These are phyloP conservation scores for Xylaria telfairii DNA, from an alignment of 495 filamentous ascomycete genomes.

Conservation along the genomic window DNA sequence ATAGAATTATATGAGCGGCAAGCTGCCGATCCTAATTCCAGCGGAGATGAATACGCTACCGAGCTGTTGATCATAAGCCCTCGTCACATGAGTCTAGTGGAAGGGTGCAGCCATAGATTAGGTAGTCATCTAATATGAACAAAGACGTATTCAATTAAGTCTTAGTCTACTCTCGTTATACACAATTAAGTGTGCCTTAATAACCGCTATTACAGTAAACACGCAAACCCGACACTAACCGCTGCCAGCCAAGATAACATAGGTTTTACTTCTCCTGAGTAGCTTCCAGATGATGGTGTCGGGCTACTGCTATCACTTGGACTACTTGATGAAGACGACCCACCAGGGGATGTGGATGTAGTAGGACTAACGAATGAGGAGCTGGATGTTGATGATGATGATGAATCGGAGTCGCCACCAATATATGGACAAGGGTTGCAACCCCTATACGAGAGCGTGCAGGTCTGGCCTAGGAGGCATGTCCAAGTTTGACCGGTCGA, in stretches of 20 bases:
- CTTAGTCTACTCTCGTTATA: no score
- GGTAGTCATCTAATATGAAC: no score
- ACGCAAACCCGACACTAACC: background rate
- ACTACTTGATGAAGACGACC: background rate
- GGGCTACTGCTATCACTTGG: background rate
- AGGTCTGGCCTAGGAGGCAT: constrained; percentile 7
- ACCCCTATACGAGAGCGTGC: background rate
- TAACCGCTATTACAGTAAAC: background rate
- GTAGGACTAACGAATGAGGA: background rate
- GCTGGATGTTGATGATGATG: background rate
- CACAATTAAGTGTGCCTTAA: background rate
- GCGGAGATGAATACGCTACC: no score
- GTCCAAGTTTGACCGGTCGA: constrained; percentile 5
- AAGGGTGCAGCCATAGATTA: no score
- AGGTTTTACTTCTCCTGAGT: background rate
- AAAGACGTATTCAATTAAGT: no score
- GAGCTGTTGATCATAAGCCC: no score
- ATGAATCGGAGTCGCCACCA: background rate
- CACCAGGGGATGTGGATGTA: background rate
- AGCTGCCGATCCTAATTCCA: no score
- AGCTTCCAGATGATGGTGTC: background rate
- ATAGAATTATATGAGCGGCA: no score
- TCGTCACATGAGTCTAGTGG: no score
- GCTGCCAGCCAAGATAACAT: background rate
- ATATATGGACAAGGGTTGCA: constrained; percentile 16